Evolutionary conservation across 139 green algal genomes (phyloP).

Genomic region (Chlorella sp.): DNA sequence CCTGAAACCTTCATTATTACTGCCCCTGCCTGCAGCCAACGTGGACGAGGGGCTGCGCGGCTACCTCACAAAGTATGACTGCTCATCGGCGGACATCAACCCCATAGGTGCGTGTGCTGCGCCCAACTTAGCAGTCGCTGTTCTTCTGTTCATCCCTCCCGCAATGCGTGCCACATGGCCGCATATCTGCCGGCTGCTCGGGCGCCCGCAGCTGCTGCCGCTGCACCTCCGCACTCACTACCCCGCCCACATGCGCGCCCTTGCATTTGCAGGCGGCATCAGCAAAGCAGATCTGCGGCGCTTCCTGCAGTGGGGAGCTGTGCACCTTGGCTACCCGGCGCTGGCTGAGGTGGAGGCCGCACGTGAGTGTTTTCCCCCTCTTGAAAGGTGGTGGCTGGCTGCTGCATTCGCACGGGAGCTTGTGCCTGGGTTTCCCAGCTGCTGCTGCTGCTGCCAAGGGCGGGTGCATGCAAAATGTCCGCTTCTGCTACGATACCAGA

Average conservation of each 20-base stretch:
- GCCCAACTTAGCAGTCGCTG: no score
- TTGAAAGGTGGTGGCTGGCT: not conserved
- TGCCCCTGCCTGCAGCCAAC: conserved; percentile 72
- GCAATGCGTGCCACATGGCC: no score
- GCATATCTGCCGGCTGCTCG: no score
- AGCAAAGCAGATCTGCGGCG: conserved; percentile 80
- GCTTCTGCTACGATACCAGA: no score
- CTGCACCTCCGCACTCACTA: not conserved
- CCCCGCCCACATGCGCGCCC: no score
- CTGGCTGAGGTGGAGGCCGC: conserved; percentile 83
- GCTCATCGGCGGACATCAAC: conserved; percentile 95
- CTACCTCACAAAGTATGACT: conserved; percentile 96
- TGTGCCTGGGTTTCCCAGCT: no score
- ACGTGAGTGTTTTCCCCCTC: not conserved
- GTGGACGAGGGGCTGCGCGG: conserved; percentile 94
- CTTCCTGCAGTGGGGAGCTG: conserved; percentile 87
- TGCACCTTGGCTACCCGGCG: conserved; percentile 79
- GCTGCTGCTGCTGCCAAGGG: no score
- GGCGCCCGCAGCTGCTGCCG: no score
- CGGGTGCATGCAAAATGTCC: no score
- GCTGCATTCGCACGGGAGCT: no score
- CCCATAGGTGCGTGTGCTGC: conserved; percentile 78
- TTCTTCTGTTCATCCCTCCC: not conserved
- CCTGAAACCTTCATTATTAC: not conserved
- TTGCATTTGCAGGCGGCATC: conserved; percentile 63